phyloP scores from a whole-genome alignment of 352 stramenopile genomes.

The Phytopythium montanum region DNA sequence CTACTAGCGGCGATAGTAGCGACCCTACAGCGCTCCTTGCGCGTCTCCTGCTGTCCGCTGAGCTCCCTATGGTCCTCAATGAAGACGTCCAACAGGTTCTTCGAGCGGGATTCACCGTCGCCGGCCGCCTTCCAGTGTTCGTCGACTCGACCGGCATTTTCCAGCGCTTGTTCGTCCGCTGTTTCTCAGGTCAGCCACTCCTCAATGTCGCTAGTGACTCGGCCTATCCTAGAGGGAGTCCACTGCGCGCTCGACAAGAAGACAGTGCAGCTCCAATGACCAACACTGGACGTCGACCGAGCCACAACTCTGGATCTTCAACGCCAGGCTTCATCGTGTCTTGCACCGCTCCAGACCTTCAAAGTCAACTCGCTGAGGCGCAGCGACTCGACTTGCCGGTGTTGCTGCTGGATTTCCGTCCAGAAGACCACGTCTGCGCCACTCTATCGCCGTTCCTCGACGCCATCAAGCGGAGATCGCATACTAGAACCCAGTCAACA shows the following conservation, averaged over 20 bases:
- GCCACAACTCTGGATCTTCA: background rate
- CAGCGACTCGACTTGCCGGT: conserved; percentile 21
- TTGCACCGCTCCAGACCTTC: conserved; percentile 22
- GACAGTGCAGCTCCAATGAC: background rate
- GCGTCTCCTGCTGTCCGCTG: conserved; percentile 27
- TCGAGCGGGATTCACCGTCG: conserved; percentile 21
- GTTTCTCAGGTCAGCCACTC: conserved; percentile 39
- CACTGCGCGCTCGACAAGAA: background rate
- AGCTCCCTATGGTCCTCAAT: conserved; percentile 34
- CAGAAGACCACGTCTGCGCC: background rate
- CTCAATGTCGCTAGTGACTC: conserved; percentile 10
- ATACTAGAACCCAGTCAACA: background rate
- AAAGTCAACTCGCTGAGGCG: conserved; percentile 25
- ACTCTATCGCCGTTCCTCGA: background rate
- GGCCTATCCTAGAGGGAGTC: background rate
- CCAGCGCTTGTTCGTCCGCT: conserved; percentile 43
- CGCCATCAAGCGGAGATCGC: background rate
- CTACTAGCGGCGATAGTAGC: background rate
- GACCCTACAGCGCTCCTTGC: background rate
- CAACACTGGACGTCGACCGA: background rate
- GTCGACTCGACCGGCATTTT: conserved; percentile 35
- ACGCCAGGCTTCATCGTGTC: conserved; percentile 23
- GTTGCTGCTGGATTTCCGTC: conserved; percentile 36
- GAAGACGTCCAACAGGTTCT: conserved; percentile 12
- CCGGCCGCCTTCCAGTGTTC: conserved; percentile 38